Conservation (phyloP, 768 basidiomycete genomes). For the Rossbeevera mucosa region DNA sequence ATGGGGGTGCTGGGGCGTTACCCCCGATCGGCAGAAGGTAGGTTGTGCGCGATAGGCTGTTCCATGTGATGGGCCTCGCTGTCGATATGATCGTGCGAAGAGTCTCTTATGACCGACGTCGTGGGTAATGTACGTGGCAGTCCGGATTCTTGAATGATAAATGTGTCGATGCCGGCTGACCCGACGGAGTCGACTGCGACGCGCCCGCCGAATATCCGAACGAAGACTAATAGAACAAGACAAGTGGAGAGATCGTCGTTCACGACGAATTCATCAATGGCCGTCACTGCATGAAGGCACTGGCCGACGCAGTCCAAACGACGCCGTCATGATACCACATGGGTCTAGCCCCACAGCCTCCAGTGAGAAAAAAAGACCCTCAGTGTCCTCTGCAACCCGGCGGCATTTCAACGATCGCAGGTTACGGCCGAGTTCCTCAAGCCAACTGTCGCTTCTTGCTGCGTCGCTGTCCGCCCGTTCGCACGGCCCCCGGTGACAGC, state of each 20-base stretch:
- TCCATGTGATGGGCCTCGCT: not conserved
- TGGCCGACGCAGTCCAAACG: not conserved
- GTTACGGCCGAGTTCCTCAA: no score
- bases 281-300: not conserved
- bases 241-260: not conserved
- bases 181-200: constrained; percentile 6
- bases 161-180: not conserved
- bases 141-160: not conserved
- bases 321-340: not conserved
- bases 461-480: no score
- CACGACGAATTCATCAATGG: not conserved
- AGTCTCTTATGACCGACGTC: not conserved
- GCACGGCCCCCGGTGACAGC: no score
- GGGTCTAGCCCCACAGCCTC: not conserved
- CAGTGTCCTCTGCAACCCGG: not conserved
- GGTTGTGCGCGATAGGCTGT: not conserved
- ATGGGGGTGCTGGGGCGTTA: not conserved
- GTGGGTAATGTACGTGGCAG: not conserved
- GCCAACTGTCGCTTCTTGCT: no score
- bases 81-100: not conserved
- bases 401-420: not conserved
- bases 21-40: not conserved
- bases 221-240: not conserved
- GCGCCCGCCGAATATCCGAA: not conserved
- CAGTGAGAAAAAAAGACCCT: not conserved